A percentile compares a stretch with the other conserved stretches of the same genome.
phyloP scores from a whole-genome alignment of 2,329 filamentous ascomycete genomes.

The Arachnomyces sp. region DNA sequence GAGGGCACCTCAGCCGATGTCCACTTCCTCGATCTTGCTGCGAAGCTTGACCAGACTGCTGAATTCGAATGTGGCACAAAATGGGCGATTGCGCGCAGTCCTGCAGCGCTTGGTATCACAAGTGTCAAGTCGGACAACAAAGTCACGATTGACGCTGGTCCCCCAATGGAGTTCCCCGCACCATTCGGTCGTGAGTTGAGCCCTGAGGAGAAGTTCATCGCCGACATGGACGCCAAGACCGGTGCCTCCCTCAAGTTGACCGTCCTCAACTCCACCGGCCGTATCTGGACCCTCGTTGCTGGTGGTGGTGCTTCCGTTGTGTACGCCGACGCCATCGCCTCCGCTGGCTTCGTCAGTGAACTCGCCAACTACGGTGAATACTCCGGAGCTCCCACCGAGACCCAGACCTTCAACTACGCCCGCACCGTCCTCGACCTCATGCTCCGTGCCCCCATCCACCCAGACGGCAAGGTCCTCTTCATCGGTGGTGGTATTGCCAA shows the following conservation, averaged over 20 bases:
- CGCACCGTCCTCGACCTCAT: constrained; percentile 94
- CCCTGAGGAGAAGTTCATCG: constrained; percentile 99
- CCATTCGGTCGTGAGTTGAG: constrained; percentile 96
- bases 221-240: constrained; percentile 97
- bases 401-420: constrained; percentile 98
- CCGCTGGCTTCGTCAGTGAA: constrained; percentile 87
- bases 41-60: constrained; percentile 97
- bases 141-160: constrained; percentile 89
- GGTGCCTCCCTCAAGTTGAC: constrained; percentile 98
- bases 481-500: constrained; percentile 99
- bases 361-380: constrained; percentile 99
- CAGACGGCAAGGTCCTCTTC: constrained; percentile 97
- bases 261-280: constrained; percentile 81
- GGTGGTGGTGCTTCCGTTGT: constrained; percentile 99
- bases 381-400: constrained; percentile 97
- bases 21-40: constrained; percentile 95
- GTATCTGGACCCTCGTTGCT: constrained; percentile 96
- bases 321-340: constrained; percentile 97
- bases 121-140: constrained; percentile 58
- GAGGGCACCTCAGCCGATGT: constrained; percentile 87
- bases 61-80: constrained; percentile 99
- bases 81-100: constrained; percentile 93
- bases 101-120: constrained; percentile 73
- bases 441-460: constrained; percentile 76
- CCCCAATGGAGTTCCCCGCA: constrained; percentile 97